These are phyloP conservation scores for Echinosophora koreensis DNA, from an alignment of 306 rosid genomes.

Conservation along the genomic window DNA sequence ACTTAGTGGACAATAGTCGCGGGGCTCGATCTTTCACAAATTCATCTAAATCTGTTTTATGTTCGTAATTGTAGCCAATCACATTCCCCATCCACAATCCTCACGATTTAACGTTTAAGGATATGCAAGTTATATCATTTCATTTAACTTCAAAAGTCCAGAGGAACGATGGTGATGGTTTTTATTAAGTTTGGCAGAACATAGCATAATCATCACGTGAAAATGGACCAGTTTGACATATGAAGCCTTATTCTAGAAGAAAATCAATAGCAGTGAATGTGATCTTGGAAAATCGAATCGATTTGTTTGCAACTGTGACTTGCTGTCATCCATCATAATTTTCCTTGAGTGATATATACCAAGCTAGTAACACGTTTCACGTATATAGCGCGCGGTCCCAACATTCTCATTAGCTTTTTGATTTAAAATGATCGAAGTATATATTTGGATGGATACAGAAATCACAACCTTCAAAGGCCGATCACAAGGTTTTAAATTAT, in stretches of 20 bases:
- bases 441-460: no score
- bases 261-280: neutral
- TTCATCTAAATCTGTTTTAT: no score
- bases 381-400: neutral
- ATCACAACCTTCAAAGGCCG: no score
- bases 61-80: no score
- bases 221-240: slow-evolving; percentile 41
- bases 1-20: no score
- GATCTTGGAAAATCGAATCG: slow-evolving; percentile 12
- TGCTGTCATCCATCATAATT: slow-evolving; percentile 30
- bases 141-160: neutral
- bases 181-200: neutral
- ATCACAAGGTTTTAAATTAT: no score
- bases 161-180: slow-evolving; percentile 10
- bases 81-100: no score
- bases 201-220: slow-evolving; percentile 13
- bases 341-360: neutral
- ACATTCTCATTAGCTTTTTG: neutral
- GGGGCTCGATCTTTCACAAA: no score
- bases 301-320: slow-evolving; percentile 13
- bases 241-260: slow-evolving; percentile 13
- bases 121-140: neutral
- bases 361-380: neutral
- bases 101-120: no score
- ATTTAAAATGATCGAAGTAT: slow-evolving; percentile 4